A percentile compares a stretch with the other conserved stretches of the same genome.
Conservation (phyloP, 2,329 filamentous ascomycete species). For the Paracamarosporium sp. region DNA sequence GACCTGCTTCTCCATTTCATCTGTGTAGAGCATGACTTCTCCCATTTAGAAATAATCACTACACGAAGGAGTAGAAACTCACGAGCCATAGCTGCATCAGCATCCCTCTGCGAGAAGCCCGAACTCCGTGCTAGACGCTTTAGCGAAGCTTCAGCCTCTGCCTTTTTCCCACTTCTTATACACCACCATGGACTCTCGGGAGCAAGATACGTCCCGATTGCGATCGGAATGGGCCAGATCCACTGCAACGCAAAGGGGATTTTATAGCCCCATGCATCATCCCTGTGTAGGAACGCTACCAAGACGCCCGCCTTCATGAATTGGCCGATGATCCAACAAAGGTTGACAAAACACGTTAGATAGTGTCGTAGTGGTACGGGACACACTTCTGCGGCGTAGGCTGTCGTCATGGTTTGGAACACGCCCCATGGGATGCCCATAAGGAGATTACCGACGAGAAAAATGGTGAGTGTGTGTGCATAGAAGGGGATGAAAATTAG, state of each 20-base stretch:
- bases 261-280: conserved; percentile 69
- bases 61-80: conserved; percentile 8
- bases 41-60: conserved; percentile 4
- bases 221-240: conserved; percentile 73
- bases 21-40: conserved; percentile 81
- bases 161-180: conserved; percentile 66
- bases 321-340: conserved; percentile 75
- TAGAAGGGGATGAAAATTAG: conserved; percentile 52
- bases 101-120: conserved; percentile 6
- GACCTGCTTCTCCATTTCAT: conserved; percentile 74
- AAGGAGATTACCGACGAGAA: conserved; percentile 62
- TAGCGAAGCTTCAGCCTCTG: conserved; percentile 62
- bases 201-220: conserved; percentile 68
- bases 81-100: conserved; percentile 9
- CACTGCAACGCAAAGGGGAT: conserved; percentile 72
- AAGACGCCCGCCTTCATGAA: conserved; percentile 73
- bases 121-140: conserved; percentile 4
- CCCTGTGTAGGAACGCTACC: conserved; percentile 65
- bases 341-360: conserved; percentile 68
- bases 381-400: conserved; percentile 69
- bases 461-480: conserved; percentile 41
- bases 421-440: conserved; percentile 51
- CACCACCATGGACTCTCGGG: conserved; percentile 77
- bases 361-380: conserved; percentile 60
- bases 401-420: conserved; percentile 58